phyloP scores from a whole-genome alignment of 768 basidiomycete genomes.

The Xerocomus spinulosus region DNA sequence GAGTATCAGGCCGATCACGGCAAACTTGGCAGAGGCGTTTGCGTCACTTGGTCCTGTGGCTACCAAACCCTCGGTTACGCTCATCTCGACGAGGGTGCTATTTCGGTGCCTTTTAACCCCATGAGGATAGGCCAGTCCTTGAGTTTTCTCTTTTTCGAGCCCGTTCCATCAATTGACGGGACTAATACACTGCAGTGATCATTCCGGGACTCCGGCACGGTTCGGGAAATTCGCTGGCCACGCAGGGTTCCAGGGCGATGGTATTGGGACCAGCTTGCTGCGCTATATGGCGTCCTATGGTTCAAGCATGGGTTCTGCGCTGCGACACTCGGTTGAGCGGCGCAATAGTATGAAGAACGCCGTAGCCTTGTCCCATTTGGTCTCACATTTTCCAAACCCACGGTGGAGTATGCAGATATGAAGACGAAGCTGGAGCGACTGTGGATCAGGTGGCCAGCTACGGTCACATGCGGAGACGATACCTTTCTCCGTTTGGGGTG shows the following conservation, averaged over 20 bases:
- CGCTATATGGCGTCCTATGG: conserved; percentile 35
- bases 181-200: not conserved
- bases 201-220: conserved; percentile 29
- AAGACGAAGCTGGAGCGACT: conserved; percentile 28
- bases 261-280: conserved; percentile 50
- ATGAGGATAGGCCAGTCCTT: conserved; percentile 38
- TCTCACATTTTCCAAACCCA: conserved; percentile 47
- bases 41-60: conserved; percentile 58
- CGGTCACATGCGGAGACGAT: not conserved
- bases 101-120: conserved; percentile 50
- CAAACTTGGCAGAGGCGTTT: conserved; percentile 44
- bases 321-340: conserved; percentile 52
- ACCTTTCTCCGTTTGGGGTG: not conserved
- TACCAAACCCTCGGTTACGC: conserved; percentile 48
- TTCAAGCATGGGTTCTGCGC: conserved; percentile 46
- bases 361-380: conserved; percentile 51
- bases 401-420: conserved; percentile 57
- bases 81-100: conserved; percentile 52
- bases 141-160: conserved; percentile 52
- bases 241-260: conserved; percentile 45
- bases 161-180: conserved; percentile 22
- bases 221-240: conserved; percentile 64
- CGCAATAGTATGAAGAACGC: conserved; percentile 49
- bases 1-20: conserved; percentile 32
- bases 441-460: not conserved